Percentiles rank a stretch among this genome's conserved stretches.
phyloP scores from a whole-genome alignment of 2,329 filamentous ascomycete species.

The Ophiostoma perfectum region DNA sequence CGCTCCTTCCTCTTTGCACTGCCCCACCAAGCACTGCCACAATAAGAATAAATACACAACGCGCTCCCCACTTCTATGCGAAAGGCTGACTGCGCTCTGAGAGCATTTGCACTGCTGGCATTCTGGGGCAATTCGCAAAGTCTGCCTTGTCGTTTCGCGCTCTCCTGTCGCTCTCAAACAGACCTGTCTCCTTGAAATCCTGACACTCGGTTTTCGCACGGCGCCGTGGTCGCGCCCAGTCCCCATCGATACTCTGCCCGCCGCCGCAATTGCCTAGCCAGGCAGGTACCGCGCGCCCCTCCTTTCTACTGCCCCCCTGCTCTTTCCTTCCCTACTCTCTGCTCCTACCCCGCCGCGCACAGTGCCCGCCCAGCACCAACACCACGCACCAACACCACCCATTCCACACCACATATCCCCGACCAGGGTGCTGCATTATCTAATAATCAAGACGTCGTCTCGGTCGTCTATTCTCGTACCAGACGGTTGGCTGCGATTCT shows the following conservation, averaged over 20 bases:
- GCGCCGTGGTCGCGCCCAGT: neutral
- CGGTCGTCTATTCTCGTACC: conserved; percentile 12
- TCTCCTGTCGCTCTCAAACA: neutral
- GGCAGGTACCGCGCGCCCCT: conserved; percentile 7
- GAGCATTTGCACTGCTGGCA: neutral
- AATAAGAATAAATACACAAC: neutral
- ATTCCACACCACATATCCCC: conserved; percentile 25
- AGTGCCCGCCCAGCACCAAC: conserved; percentile 1
- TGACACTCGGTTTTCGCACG: conserved; percentile 2
- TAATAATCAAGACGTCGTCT: neutral
- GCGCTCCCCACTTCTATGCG: conserved; percentile 23
- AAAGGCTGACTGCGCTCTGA: conserved; percentile 39
- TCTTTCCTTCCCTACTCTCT: neutral
- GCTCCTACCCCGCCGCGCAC: conserved; percentile 16
- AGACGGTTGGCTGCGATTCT: conserved; percentile 13
- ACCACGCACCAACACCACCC: conserved; percentile 21
- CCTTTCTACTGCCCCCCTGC: neutral
- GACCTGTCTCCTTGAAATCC: neutral
- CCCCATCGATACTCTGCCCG: neutral
- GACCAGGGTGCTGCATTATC: conserved; percentile 21
- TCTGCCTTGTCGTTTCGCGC: conserved; percentile 39
- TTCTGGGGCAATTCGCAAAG: conserved; percentile 25
- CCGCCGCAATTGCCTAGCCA: neutral
- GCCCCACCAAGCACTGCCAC: conserved; percentile 9
- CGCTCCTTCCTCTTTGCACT: conserved; percentile 6